phyloP scores from a whole-genome alignment of 495 filamentous ascomycete genomes.

The Pyrenopolyporus hunteri region DNA sequence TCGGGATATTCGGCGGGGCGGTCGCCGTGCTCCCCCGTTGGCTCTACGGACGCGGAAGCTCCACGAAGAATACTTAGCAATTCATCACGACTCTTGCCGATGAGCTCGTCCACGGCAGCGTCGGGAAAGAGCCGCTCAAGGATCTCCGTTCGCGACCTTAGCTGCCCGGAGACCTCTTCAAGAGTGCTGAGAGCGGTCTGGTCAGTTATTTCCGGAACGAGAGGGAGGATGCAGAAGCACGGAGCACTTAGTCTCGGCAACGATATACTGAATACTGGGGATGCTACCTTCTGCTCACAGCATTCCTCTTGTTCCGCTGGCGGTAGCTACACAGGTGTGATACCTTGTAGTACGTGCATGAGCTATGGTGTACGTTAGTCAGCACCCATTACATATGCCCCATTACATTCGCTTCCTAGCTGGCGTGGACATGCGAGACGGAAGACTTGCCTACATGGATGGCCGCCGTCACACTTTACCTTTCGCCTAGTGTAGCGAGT shows the following conservation, averaged over 20 bases:
- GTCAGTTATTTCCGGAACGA: constrained; percentile 1
- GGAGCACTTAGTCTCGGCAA: background rate
- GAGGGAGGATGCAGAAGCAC: background rate
- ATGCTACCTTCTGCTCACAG: constrained; percentile 37
- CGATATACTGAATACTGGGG: background rate
- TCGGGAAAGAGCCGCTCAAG: constrained; percentile 29
- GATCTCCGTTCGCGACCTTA: constrained; percentile 25
- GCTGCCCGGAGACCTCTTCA: constrained; percentile 29
- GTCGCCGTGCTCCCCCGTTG: background rate
- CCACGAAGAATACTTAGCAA: constrained; percentile 22
- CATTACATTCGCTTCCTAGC: background rate
- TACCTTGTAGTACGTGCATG: constrained; percentile 36
- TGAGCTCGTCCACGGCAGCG: constrained; percentile 23
- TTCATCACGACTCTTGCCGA: constrained; percentile 32
- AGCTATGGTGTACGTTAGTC: constrained; percentile 22
- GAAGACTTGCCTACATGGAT: constrained; percentile 36
- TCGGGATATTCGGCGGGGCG: constrained; percentile 16
- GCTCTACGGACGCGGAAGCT: background rate
- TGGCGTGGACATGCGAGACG: background rate
- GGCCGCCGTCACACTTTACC: constrained; percentile 40
- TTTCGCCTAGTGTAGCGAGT: constrained; percentile 28
- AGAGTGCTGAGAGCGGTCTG: constrained; percentile 16
- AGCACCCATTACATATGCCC: too few relatives aligned
- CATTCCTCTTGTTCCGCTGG: constrained; percentile 37
- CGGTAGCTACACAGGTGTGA: constrained; percentile 37